These are phyloP conservation scores for Glaciozyma martinii DNA, from an alignment of 768 basidiomycete species.

Conservation along the genomic window DNA sequence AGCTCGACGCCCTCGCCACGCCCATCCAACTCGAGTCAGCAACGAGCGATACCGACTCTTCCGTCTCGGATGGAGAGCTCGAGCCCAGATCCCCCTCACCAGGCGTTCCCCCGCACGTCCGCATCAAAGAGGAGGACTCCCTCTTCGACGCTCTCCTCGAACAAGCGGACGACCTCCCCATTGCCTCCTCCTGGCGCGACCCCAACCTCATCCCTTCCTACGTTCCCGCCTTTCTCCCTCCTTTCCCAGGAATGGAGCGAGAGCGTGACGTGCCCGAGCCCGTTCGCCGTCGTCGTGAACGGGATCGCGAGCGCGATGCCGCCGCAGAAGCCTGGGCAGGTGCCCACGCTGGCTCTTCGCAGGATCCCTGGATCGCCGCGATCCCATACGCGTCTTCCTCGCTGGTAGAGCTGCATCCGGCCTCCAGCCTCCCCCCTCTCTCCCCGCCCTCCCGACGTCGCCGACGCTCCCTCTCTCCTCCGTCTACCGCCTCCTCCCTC, in stretches of 20 bases:
- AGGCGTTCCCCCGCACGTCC: not conserved
- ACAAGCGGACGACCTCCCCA: not conserved
- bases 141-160: not conserved
- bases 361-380: constrained; percentile 23
- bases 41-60: not conserved
- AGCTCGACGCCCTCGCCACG: not conserved
- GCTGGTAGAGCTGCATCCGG: not conserved
- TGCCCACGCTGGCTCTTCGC: constrained; percentile 6
- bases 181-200: not conserved
- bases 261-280: constrained; percentile 9
- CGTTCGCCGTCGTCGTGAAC: constrained; percentile 12
- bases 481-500: constrained; percentile 9
- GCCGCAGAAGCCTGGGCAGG: constrained; percentile 1
- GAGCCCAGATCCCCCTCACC: not conserved
- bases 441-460: constrained; percentile 1
- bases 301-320: constrained; percentile 1
- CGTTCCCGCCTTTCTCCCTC: constrained; percentile 20
- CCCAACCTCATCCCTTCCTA: not conserved
- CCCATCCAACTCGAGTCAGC: not conserved
- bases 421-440: not conserved
- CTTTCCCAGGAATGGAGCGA: constrained; percentile 24
- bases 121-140: not conserved
- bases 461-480: constrained; percentile 20
- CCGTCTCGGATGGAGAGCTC: not conserved
- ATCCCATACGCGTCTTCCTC: constrained; percentile 6